phyloP scores from a whole-genome alignment of 1,284 basidiomycete genomes.

The Apiotrichum sp. region DNA sequence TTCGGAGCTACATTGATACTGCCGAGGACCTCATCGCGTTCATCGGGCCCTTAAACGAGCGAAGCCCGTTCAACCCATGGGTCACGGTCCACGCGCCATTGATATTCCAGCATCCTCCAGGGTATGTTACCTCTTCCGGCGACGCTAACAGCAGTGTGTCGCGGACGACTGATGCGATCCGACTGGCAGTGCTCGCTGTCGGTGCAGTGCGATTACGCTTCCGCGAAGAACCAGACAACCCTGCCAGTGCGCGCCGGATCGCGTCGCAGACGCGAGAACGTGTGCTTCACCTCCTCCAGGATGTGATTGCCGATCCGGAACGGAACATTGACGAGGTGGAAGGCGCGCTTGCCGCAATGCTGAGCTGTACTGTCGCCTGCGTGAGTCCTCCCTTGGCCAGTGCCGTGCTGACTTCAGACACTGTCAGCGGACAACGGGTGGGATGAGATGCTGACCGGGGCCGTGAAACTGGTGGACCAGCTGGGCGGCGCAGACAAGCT shows the following conservation, averaged over 20 bases:
- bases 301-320: slow-evolving; percentile 18
- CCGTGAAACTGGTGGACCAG: slow-evolving; percentile 31
- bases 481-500: slow-evolving; percentile 37
- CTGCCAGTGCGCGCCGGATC: slow-evolving; percentile 24
- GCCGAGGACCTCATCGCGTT: slow-evolving; percentile 41
- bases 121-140: slow-evolving; percentile 15
- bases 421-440: slow-evolving; percentile 41
- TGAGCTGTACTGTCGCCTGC: slow-evolving; percentile 36
- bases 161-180: slow-evolving; percentile 33
- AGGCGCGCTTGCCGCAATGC: slow-evolving; percentile 31
- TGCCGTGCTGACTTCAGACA: slow-evolving; percentile 15
- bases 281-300: slow-evolving; percentile 22
- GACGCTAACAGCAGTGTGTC: slow-evolving; percentile 12
- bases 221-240: slow-evolving; percentile 25
- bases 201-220: slow-evolving; percentile 39
- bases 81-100: slow-evolving; percentile 36
- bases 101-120: slow-evolving; percentile 32
- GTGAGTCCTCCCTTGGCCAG: slow-evolving; percentile 17
- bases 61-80: slow-evolving; percentile 40
- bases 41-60: slow-evolving; percentile 21
- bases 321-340: slow-evolving; percentile 29
- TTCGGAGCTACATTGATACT: slow-evolving; percentile 36
- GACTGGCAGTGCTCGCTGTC: slow-evolving; percentile 34
- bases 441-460: slow-evolving; percentile 37
- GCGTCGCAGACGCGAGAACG: slow-evolving; percentile 22